Evolutionary conservation across 1,139 yeast genomes (phyloP), one percentile per base, ranked within the genome.

Genomic region (Candida neerlandica): DNA sequence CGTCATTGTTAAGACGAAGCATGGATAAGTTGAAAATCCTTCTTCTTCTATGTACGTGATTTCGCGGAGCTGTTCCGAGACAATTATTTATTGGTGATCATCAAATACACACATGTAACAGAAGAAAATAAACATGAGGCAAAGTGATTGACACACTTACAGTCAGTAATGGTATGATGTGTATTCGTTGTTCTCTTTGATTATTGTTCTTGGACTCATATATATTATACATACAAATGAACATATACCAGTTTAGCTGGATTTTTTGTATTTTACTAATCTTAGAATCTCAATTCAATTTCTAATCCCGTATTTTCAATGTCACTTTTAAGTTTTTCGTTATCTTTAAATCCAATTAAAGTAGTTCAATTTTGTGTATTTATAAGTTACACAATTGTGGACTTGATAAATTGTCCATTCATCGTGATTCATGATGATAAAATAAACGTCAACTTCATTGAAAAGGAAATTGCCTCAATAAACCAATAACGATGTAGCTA

Each of bases 341-440:
- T 29, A 33, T 12, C 44, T 32, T 5, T 23, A 12, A 23, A 21
- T 26, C 35, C 35, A 21, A 32, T 34, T 26, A 26, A 33, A 16
- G 45, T 35, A 16, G 35, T 43, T 18, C 40, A 43, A 43, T 34
- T 43, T 26, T 35, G 35, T 34, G 41, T 43, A 6, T 34, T 33
- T 2, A 12, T 43, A 9, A 26, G 34, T 11, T 43, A 43, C 26
- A 43, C 45, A 15, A 26, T 43, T 10, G 41, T 34, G 16, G 45
- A 43, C 11, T 32, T 34, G 10, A 43, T 43, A 11, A 43, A 43
- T 27, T 34, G 40, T 23, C 45, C 45, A 10, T 43, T 43, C 15
- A 33, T 43, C 12, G 34, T 35, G 21, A 18, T 34, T 3, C 33
- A 19, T 26, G 41, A 43, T 1, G 33, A 33, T n/a, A 35, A 34